Evolutionary conservation across 2,329 filamentous ascomycete genomes (phyloP), one percentile per base, ranked within the genome.

Genomic region (Fusarium setosum): DNA sequence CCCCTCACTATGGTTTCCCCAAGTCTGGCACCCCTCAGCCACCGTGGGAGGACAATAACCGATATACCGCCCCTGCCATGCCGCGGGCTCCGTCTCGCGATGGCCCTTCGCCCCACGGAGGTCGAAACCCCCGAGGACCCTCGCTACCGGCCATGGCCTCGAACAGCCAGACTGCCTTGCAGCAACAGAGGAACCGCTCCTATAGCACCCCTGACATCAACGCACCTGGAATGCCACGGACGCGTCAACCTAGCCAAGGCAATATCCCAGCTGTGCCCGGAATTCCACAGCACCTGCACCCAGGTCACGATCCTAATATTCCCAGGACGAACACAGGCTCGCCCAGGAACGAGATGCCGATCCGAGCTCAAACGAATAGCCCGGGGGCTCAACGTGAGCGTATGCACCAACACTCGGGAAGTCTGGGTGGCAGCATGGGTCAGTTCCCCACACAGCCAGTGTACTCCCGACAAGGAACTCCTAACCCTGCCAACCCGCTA

Each of bases 141-240:
- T 96, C 92, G 11, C 83, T 96, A 69, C 92, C 92, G 40, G 90
- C 88, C 17, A 90, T 93, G 85, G 83, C 89, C 15, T 81, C 83
- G 1, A 80, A 83, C 65, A 78, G 86, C 71, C 80, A 88, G 69
- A 81, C 84, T 71, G 82, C 84, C n/a, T n/a, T 65, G 78, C 85
- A 8, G 65, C 90, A 93, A 75, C 89, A 91, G 73, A 87, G 94
- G 68, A 90, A 92, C 80, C 88, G 96, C 66, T 97, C 94, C 34
- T 96, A 96, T 73, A 98, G 95, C 80, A 97, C 94, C 65, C 95
- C 96, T 8, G 94, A 98, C 76, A 97, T 97, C 70, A 93, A 96
- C 67, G 90, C 86, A 52, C 86, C 89, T 52, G 84, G 86, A 65
- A 84, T 84, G 47, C 82, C 84, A 73, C 84, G 88, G 65, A 83